Conservation (phyloP, 768 basidiomycete species). For the Phylloporus arenicola region DNA sequence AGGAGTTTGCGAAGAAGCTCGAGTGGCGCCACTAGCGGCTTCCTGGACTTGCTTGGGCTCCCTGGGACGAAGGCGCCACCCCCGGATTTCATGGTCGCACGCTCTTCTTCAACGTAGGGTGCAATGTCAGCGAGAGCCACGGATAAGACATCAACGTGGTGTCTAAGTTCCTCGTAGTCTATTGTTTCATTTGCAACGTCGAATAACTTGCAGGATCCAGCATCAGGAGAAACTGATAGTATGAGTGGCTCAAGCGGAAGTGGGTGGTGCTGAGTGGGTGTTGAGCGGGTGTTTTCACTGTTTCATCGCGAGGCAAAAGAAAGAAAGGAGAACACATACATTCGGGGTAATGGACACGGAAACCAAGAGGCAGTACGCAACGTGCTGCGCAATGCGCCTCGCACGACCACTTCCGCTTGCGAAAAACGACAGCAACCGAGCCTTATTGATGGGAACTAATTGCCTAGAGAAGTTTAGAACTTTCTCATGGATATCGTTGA, state of each 20-base stretch:
- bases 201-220: conserved; percentile 43
- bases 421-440: conserved; percentile 46
- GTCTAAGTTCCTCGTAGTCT: conserved; percentile 57
- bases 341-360: neutral
- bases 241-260: conserved; percentile 51
- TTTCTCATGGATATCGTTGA: conserved; percentile 41
- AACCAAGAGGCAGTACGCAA: conserved; percentile 41
- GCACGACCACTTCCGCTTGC: conserved; percentile 45
- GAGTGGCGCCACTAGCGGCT: conserved; percentile 37
- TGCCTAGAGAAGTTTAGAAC: conserved; percentile 37
- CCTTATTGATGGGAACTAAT: conserved; percentile 46
- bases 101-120: conserved; percentile 51
- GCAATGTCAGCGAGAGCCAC: conserved; percentile 55
- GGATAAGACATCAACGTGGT: conserved; percentile 52
- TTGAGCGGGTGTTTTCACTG: no score
- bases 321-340: conserved; percentile 12
- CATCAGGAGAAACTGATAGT: conserved; percentile 42
- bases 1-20: conserved; percentile 45
- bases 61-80: conserved; percentile 11
- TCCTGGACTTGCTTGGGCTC: conserved; percentile 27
- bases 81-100: conserved; percentile 6
- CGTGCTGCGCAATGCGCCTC: conserved; percentile 50
- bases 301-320: neutral
- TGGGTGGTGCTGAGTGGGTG: conserved; percentile 34
- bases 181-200: conserved; percentile 47